Base-by-base conservation (phyloP, 1,284 basidiomycete genomes). In the Sanguinoderma infundibulare region DNA sequence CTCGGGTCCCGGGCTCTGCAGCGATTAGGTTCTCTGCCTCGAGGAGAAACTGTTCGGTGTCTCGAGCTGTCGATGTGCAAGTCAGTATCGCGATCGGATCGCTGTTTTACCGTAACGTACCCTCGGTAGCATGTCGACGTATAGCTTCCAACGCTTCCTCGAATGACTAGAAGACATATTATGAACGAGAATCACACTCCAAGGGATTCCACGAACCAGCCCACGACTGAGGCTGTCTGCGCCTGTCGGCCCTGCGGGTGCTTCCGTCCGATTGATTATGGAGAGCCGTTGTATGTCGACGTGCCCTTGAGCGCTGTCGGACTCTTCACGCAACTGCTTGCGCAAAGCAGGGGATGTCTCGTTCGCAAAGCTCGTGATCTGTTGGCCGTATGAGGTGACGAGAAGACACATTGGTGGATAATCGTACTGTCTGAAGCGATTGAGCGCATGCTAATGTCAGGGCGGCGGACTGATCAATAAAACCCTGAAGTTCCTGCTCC, bases 251-350 rank as follows among this genome's bases (percentile, higher is more conserved):
- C 22, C 20, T 3, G n/a, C 26, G 5, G 32, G 5, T 12, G 36
- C 15, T 1, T 30, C 42, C 12, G 56, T n/a, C 26, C 26, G 50
- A 20, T 66, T 59, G 28, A 63, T 42, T 55, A 70, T 46, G 12
- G 67, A 66, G 5, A 60, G 59, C 8, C 65, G 65, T 5, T 67
- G 57, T 17, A 59, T 24, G 38, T 68, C 69, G 36, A 64, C 53
- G 34, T 68, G 61, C 12, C 69, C 65, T 35, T 63, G 60, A 1
- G 64, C 46, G 2, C 35, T 39, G 10, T 35, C 10, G 35, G 59
- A 53, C 49, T 68, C 63, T 14, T 51, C 55, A 14, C 49, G 32
- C n/a, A 70, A 53, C 6, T 50, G 56, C 0, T 57, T 55, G 22
- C 39, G 44, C 5, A 70, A 55, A n/a, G 59, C 64, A 4, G 62